A percentile compares a stretch with the other conserved stretches of the same genome.
Evolutionary conservation across 768 basidiomycete genomes (phyloP).

Genomic region (Psilocybe cubensis): DNA sequence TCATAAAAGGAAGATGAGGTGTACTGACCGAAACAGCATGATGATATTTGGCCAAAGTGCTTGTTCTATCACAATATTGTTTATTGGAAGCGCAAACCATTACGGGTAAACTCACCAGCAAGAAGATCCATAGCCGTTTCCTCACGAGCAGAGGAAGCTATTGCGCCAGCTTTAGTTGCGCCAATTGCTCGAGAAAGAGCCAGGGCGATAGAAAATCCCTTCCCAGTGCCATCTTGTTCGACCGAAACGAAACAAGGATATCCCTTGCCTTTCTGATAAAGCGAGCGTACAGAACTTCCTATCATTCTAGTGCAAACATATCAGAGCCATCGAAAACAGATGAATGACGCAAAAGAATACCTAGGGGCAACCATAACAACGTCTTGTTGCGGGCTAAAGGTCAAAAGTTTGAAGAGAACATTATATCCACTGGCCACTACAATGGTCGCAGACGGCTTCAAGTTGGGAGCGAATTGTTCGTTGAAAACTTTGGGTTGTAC

Average conservation of each 20-base stretch:
- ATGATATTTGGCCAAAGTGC: conserved; percentile 72
- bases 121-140: conserved; percentile 70
- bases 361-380: conserved; percentile 72
- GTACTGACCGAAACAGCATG: conserved; percentile 55
- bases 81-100: not conserved
- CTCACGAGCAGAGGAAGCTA: conserved; percentile 62
- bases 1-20: not conserved
- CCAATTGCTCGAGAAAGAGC: conserved; percentile 62
- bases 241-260: conserved; percentile 70
- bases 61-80: conserved; percentile 41
- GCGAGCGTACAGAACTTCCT: conserved; percentile 63
- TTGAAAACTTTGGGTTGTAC: conserved; percentile 69
- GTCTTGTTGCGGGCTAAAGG: conserved; percentile 56
- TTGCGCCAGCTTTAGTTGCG: conserved; percentile 65
- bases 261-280: conserved; percentile 61
- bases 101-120: conserved; percentile 36
- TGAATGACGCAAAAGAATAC: conserved; percentile 27
- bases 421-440: conserved; percentile 71
- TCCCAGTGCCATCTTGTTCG: conserved; percentile 61
- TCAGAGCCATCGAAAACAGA: too few species aligned
- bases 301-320: conserved; percentile 57
- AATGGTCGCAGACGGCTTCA: conserved; percentile 52
- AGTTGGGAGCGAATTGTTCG: conserved; percentile 47
- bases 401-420: conserved; percentile 60
- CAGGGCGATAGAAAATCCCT: conserved; percentile 47